A percentile compares a stretch with the other conserved stretches of the same genome.
Conservation (phyloP, 2,329 filamentous ascomycete species). For the Ascochyta lentis region DNA sequence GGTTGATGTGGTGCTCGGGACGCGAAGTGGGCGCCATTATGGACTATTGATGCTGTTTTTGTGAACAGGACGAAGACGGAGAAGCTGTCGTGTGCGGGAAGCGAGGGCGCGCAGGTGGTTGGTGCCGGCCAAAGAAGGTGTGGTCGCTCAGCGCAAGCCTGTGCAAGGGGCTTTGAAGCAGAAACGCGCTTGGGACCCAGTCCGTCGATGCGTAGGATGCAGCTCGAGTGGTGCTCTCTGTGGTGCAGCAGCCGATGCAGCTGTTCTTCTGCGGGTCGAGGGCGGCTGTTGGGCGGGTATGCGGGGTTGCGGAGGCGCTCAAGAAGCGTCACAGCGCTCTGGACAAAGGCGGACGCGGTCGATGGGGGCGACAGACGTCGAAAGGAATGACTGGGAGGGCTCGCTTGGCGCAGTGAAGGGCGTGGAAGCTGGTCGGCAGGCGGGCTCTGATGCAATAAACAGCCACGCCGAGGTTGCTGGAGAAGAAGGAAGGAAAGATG, state of each 20-base stretch:
- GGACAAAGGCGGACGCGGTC: constrained; percentile 17
- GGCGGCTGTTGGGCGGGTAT: constrained; percentile 3
- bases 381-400: constrained; percentile 40
- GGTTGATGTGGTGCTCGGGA: constrained; percentile 78
- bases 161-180: constrained; percentile 21
- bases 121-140: constrained; percentile 51
- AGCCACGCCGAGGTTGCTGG: constrained; percentile 43
- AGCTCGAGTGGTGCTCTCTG: constrained; percentile 1
- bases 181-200: constrained; percentile 12
- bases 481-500: constrained; percentile 48
- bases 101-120: constrained; percentile 15
- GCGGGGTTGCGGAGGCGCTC: constrained; percentile 12
- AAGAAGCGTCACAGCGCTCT: constrained; percentile 18
- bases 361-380: constrained; percentile 8
- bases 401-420: constrained; percentile 23
- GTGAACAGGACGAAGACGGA: constrained; percentile 26
- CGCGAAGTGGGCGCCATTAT: constrained; percentile 87
- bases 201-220: constrained; percentile 5
- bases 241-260: constrained; percentile 16
- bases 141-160: constrained; percentile 31
- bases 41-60: constrained; percentile 65
- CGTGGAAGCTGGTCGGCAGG: constrained; percentile 16
- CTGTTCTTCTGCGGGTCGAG: constrained; percentile 16
- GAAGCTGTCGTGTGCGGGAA: constrained; percentile 16
- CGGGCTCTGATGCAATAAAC: constrained; percentile 44